These are phyloP conservation scores for Aspergillus homomorphus DNA, from an alignment of 495 filamentous ascomycete genomes.

Conservation along the genomic window DNA sequence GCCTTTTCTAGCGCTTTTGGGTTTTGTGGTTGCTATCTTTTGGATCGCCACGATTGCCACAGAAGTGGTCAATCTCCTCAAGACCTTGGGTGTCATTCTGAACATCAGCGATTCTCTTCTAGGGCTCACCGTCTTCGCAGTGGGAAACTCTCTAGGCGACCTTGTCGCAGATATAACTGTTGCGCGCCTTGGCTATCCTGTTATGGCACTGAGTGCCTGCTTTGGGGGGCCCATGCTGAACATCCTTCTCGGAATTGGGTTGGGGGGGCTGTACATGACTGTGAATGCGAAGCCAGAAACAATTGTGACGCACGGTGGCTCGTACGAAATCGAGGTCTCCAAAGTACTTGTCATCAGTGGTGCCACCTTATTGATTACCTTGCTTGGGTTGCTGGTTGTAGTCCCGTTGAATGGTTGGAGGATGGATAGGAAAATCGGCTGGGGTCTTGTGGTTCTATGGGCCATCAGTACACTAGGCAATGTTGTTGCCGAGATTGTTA, in stretches of 20 bases:
- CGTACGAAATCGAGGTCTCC: slow-evolving; percentile 77
- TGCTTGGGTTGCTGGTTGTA: slow-evolving; percentile 71
- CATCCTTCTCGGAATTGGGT: slow-evolving; percentile 89
- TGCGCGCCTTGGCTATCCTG: slow-evolving; percentile 86
- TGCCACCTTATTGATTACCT: slow-evolving; percentile 73
- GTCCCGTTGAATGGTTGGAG: slow-evolving; percentile 87
- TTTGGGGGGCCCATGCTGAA: slow-evolving; percentile 98
- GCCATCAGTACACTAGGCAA: slow-evolving; percentile 77
- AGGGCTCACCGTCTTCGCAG: slow-evolving; percentile 93
- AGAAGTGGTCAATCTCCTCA: slow-evolving; percentile 93
- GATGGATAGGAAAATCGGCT: slow-evolving; percentile 83
- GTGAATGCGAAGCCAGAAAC: slow-evolving; percentile 36
- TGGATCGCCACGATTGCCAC: slow-evolving; percentile 97
- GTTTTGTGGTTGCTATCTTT: slow-evolving; percentile 86
- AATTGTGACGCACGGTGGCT: slow-evolving; percentile 34
- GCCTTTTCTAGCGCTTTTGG: slow-evolving; percentile 75
- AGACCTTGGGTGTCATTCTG: slow-evolving; percentile 88
- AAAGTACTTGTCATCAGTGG: slow-evolving; percentile 80
- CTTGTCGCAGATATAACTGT: slow-evolving; percentile 94
- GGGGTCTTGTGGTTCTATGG: slow-evolving; percentile 81
- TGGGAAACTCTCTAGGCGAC: slow-evolving; percentile 93
- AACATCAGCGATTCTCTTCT: slow-evolving; percentile 94
- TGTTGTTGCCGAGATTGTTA: slow-evolving; percentile 68
- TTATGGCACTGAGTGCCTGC: slow-evolving; percentile 93
- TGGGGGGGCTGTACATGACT: slow-evolving; percentile 84